A percentile compares a stretch with the other conserved stretches of the same genome.
phyloP scores from a whole-genome alignment of 73 alveolate genomes.

The Paramecium sexaurelia region DNA sequence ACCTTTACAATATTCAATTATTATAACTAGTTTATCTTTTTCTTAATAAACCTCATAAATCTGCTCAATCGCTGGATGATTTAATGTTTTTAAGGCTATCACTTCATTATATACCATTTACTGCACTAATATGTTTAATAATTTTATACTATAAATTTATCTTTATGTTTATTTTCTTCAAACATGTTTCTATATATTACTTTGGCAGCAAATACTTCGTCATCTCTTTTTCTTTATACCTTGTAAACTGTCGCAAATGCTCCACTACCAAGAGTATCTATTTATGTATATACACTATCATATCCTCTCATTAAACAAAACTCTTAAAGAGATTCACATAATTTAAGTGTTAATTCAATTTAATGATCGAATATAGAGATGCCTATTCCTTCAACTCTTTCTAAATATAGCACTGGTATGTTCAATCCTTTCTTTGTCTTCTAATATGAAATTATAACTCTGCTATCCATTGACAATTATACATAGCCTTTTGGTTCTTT shows the following conservation, averaged over 20 bases:
- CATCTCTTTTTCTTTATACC: constrained; percentile 18
- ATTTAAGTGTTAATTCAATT: constrained; percentile 16
- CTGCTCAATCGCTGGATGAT: constrained; percentile 92
- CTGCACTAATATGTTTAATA: background rate
- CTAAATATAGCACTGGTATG: constrained; percentile 31
- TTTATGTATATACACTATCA: background rate
- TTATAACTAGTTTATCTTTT: constrained; percentile 83
- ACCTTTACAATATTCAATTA: constrained; percentile 79
- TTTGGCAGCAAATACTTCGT: constrained; percentile 40
- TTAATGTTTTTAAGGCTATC: constrained; percentile 78
- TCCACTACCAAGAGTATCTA: constrained; percentile 26
- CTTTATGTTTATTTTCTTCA: constrained; percentile 48
- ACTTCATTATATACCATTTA: constrained; percentile 75
- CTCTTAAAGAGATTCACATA: background rate
- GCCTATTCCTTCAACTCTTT: constrained; percentile 14
- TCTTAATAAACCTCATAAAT: constrained; percentile 92
- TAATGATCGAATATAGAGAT: constrained; percentile 50
- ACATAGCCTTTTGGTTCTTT: constrained; percentile 9
- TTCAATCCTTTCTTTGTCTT: background rate
- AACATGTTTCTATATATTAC: background rate
- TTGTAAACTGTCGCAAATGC: constrained; percentile 46
- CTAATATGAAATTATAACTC: constrained; percentile 8
- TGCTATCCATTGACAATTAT: background rate
- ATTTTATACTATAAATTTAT: constrained; percentile 31
- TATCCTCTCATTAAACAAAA: constrained; percentile 51